Conservation (phyloP, 805 yeast species). For the Pichia phayaonensis region DNA sequence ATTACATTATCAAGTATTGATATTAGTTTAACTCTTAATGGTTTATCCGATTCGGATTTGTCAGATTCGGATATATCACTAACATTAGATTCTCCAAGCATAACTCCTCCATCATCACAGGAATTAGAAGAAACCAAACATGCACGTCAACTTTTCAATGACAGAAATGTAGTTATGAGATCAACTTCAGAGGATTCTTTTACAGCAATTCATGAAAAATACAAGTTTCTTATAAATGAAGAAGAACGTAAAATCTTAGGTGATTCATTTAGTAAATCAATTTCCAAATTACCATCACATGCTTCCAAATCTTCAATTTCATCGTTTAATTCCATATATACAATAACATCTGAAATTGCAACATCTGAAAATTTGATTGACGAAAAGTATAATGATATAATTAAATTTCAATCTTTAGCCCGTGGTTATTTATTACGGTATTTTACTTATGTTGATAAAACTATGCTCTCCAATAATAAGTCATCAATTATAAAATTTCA, state of each 20-base stretch:
- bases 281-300: not conserved
- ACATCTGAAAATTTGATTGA: not conserved
- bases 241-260: constrained; percentile 17
- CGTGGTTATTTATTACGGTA: constrained; percentile 66
- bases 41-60: not conserved
- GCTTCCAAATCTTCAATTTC: not conserved
- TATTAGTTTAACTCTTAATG: not conserved
- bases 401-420: constrained; percentile 57
- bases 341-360: not conserved
- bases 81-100: not conserved
- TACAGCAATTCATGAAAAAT: constrained; percentile 13
- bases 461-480: constrained; percentile 51
- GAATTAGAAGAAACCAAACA: constrained; percentile 8
- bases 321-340: not conserved
- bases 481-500: constrained; percentile 43
- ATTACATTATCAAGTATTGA: not conserved
- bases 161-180: not conserved
- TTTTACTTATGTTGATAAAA: constrained; percentile 51
- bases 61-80: not conserved
- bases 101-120: constrained; percentile 5
- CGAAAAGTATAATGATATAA: constrained; percentile 7
- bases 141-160: constrained; percentile 13
- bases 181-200: constrained; percentile 7
- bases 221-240: constrained; percentile 14
- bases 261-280: not conserved